Percentiles rank a stretch among this genome's conserved stretches.
Conservation (phyloP, 2,329 filamentous ascomycete species). For the Scytalidium lignicola region DNA sequence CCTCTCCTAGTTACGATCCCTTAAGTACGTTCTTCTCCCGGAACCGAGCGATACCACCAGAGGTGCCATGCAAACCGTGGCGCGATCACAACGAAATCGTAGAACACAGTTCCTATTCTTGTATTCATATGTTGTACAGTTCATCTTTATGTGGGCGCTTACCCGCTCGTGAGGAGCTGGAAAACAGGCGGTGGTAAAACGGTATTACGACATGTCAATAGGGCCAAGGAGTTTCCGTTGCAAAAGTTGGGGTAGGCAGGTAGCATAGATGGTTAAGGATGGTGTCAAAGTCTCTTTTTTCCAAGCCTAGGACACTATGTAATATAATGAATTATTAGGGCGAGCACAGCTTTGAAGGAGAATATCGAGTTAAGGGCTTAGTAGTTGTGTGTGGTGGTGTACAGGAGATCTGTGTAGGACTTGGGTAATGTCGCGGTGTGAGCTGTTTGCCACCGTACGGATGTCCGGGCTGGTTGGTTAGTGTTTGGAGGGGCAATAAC, state of each 20-base stretch:
- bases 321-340: background rate
- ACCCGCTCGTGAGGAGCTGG: slow-evolving; percentile 34
- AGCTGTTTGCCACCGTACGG: no score
- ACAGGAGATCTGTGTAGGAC: no score
- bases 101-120: slow-evolving; percentile 89
- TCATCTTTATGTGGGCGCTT: slow-evolving; percentile 88
- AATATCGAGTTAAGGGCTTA: no score
- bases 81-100: slow-evolving; percentile 78
- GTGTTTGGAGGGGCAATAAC: no score
- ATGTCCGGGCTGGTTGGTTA: no score
- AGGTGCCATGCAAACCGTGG: slow-evolving; percentile 62
- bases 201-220: background rate
- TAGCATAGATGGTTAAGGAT: background rate
- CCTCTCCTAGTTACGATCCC: slow-evolving; percentile 68
- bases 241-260: slow-evolving; percentile 1
- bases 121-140: slow-evolving; percentile 91
- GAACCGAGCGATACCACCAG: slow-evolving; percentile 61
- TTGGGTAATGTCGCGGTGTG: no score
- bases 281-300: background rate
- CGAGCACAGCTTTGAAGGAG: no score
- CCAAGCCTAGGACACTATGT: background rate
- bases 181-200: background rate
- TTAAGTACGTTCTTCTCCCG: slow-evolving; percentile 93
- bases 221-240: slow-evolving; percentile 2
- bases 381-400: no score